Evolutionary conservation across 2,329 filamentous ascomycete species (phyloP).

Genomic region (Beauveria scarabaeidicola): DNA sequence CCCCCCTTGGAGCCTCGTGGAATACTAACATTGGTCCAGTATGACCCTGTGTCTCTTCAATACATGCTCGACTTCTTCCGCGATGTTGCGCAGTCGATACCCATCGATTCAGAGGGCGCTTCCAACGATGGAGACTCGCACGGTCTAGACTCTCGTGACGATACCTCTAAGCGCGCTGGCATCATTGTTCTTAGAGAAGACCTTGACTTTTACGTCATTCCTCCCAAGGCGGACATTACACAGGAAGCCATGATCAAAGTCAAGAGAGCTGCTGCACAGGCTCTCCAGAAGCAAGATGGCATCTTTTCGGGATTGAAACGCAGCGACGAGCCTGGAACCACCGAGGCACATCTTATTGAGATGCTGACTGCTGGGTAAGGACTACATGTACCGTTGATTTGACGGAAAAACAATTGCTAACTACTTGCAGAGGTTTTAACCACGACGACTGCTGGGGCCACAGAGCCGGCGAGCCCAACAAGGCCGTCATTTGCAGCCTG

Average conservation of each 20-base stretch:
- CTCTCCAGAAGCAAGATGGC: slow-evolving; percentile 80
- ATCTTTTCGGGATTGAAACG: slow-evolving; percentile 94
- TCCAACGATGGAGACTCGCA: slow-evolving; percentile 54
- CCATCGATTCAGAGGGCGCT: slow-evolving; percentile 60
- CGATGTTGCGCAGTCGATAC: slow-evolving; percentile 91
- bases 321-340: slow-evolving; percentile 92
- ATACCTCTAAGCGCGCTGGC: slow-evolving; percentile 81
- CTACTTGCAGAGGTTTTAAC: slow-evolving; percentile 70
- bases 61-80: slow-evolving; percentile 99
- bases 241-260: slow-evolving; percentile 91
- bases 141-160: slow-evolving; percentile 66
- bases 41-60: slow-evolving; percentile 89
- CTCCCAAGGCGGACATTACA: slow-evolving; percentile 73
- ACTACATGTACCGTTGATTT: not conserved
- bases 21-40: slow-evolving; percentile 46
- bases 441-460: slow-evolving; percentile 94
- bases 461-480: slow-evolving; percentile 93
- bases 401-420: slow-evolving; percentile 12
- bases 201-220: slow-evolving; percentile 94
- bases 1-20: not conserved
- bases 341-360: slow-evolving; percentile 96
- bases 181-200: slow-evolving; percentile 97
- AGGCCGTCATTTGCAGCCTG: slow-evolving; percentile 95
- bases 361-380: slow-evolving; percentile 96
- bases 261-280: slow-evolving; percentile 81